These are phyloP conservation scores for Solanum ahanhuiri DNA, from an alignment of 257 asterid species.

Conservation along the genomic window DNA sequence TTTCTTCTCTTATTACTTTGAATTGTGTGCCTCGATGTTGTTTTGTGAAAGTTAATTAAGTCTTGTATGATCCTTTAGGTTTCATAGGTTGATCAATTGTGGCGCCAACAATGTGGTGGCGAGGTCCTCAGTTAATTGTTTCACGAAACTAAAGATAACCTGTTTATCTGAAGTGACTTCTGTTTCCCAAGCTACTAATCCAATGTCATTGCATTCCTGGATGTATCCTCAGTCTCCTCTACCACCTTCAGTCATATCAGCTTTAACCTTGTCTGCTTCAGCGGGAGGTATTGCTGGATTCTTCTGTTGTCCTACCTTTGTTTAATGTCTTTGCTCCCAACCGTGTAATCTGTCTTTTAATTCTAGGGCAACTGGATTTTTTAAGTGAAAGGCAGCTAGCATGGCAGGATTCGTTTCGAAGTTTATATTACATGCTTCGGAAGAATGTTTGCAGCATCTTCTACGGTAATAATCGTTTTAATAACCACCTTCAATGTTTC, in stretches of 20 bases:
- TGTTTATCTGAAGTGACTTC: constrained; percentile 28
- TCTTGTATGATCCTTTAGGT: constrained; percentile 39
- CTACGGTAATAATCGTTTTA: constrained; percentile 46
- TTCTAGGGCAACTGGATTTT: constrained; percentile 59
- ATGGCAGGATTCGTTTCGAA: constrained; percentile 89
- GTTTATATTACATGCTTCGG: constrained; percentile 87
- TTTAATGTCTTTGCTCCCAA: not conserved
- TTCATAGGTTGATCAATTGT: constrained; percentile 59
- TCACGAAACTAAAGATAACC: constrained; percentile 14
- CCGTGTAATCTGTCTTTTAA: not conserved
- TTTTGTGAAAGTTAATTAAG: not conserved
- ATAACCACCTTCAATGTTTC: not conserved
- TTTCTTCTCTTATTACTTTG: not conserved
- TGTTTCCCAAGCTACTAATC: constrained; percentile 10
- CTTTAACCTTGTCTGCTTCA: constrained; percentile 41
- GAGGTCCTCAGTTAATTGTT: constrained; percentile 17
- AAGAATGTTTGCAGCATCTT: constrained; percentile 62
- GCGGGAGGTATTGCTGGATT: constrained; percentile 48
- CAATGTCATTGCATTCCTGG: constrained; percentile 53
- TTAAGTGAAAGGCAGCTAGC: constrained; percentile 63
- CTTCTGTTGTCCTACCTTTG: not conserved
- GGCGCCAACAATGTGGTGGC: constrained; percentile 28
- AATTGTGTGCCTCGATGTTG: constrained; percentile 4
- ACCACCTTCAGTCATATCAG: constrained; percentile 68
- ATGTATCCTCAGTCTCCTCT: constrained; percentile 82